Conservation (phyloP, 2,329 filamentous ascomycete species). For the Thelonectria rubi region DNA sequence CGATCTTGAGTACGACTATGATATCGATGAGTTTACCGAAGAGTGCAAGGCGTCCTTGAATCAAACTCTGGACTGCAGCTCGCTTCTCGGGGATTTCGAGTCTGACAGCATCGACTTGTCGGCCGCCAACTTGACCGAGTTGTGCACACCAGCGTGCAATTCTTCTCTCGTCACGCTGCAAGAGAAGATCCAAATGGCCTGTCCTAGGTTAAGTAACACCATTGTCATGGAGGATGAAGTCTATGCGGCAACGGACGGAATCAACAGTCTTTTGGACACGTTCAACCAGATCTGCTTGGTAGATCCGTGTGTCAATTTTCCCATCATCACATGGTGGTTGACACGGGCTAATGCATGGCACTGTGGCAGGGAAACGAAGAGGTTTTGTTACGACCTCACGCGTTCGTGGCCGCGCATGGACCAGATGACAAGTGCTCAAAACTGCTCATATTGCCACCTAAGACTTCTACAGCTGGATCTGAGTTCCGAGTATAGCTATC, state of each 20-base stretch:
- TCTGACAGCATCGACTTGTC: neutral
- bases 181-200: neutral
- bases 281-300: neutral
- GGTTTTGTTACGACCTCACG: neutral
- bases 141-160: neutral
- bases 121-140: neutral
- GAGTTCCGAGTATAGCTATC: neutral
- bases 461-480: neutral
- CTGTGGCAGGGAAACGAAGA: neutral
- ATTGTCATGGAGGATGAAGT: neutral
- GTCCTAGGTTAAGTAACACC: neutral
- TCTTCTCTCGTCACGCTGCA: neutral
- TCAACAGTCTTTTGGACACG: neutral
- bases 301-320: neutral
- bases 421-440: neutral
- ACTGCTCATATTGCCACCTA: neutral
- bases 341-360: neutral
- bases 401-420: neutral
- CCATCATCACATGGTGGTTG: neutral
- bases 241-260: neutral
- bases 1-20: conserved; percentile 1
- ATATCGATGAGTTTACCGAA: neutral
- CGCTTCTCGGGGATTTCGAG: neutral
- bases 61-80: neutral
- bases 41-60: conserved; percentile 4